These are phyloP conservation scores for Eucommia ulmoides DNA, from an alignment of 257 asterid species.

Conservation along the genomic window DNA sequence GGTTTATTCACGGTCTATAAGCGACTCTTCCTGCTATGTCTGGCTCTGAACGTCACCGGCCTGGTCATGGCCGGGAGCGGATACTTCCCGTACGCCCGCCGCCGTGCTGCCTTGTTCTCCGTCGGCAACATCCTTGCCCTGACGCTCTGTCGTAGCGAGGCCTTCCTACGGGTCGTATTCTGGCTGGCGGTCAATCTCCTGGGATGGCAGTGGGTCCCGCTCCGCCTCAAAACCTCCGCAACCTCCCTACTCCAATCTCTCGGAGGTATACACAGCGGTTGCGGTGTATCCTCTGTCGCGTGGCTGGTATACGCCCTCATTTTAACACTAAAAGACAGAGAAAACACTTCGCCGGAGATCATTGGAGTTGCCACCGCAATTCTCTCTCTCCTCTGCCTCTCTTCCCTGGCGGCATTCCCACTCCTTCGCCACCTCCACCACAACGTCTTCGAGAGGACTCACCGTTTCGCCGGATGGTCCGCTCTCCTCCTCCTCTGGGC, in stretches of 20 bases:
- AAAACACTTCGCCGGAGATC: neutral
- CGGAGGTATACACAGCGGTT: neutral
- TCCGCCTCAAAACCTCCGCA: neutral
- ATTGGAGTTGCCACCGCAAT: neutral
- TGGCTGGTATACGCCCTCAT: neutral
- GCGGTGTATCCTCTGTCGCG: neutral
- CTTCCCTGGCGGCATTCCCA: conserved; percentile 1
- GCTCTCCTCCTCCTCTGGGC: neutral
- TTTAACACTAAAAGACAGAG: conserved; percentile 1
- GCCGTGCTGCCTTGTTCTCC: neutral
- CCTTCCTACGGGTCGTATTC: neutral
- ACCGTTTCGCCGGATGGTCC: neutral
- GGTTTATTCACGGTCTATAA: neutral
- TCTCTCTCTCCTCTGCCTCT: conserved; percentile 1
- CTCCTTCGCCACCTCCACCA: conserved; percentile 2
- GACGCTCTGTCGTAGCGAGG: conserved; percentile 1
- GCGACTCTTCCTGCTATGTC: neutral
- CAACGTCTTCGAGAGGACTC: conserved; percentile 1
- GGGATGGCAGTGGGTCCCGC: neutral
- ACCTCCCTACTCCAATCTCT: conserved; percentile 1
- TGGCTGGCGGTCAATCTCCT: neutral
- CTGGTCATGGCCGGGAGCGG: neutral
- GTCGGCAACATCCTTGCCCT: neutral
- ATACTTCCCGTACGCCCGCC: neutral
- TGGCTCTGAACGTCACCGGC: neutral